Evolutionary conservation across 495 filamentous ascomycete genomes (phyloP).

Genomic region (Aspergillus olivimuriae): DNA sequence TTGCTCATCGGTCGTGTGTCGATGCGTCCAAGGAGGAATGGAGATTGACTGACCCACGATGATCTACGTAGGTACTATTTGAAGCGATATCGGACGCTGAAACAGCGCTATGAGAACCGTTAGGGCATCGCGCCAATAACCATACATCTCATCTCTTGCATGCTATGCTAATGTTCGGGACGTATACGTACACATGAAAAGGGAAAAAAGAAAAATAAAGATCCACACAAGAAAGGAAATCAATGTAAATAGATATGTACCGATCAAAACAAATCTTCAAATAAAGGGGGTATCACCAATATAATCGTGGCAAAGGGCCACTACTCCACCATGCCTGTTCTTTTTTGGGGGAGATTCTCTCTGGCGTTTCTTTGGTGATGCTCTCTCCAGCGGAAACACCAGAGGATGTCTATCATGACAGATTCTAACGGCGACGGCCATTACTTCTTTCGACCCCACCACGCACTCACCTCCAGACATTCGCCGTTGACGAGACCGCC

Average conservation of each 20-base stretch:
- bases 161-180: slow-evolving; percentile 9
- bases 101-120: slow-evolving; percentile 65
- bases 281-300: slow-evolving; percentile 41
- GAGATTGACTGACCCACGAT: slow-evolving; percentile 3
- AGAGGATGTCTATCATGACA: no score
- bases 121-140: slow-evolving; percentile 16
- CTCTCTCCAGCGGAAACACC: slow-evolving; percentile 15
- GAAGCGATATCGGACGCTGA: slow-evolving; percentile 85
- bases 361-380: slow-evolving; percentile 12
- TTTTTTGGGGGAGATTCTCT: slow-evolving; percentile 9
- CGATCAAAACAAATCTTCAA: slow-evolving; percentile 11
- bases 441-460: slow-evolving; percentile 75
- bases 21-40: no score
- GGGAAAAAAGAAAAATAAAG: slow-evolving; percentile 6
- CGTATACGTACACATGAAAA: slow-evolving; percentile 26
- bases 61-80: slow-evolving; percentile 71
- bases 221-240: no score
- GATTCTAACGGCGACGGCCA: no score
- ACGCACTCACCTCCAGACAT: slow-evolving; percentile 89
- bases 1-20: no score
- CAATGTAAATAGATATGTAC: no score
- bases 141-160: no score
- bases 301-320: slow-evolving; percentile 36
- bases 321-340: slow-evolving; percentile 12
- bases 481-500: slow-evolving; percentile 77